Base-by-base conservation (phyloP, 2,329 filamentous ascomycete species). In the Aaosphaeria pasadenensis region DNA sequence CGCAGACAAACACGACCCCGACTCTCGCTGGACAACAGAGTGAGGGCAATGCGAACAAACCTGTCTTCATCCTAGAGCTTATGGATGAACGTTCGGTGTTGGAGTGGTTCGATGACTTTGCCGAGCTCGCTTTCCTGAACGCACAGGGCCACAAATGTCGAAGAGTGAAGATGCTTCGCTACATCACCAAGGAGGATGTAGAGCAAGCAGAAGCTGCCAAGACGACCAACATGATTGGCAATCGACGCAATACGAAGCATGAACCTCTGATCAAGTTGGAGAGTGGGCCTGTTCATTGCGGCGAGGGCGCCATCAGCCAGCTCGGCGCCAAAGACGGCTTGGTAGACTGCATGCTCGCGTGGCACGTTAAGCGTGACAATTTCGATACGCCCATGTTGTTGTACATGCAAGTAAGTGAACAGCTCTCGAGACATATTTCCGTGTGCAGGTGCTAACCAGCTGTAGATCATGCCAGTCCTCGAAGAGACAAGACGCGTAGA, bases 321-420 rank as follows among this genome's bases (percentile, higher is more conserved):
- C 80, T 96, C 11, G 89, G 82, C 0, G 78, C 89, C 63, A 87
- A 84, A 66, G 91, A 95, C 63, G 92, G 91, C 46, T 91, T 94
- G 72, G 88, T 97, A 48, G 89, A 95, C 67, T 96, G 91, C 75
- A 91, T 88, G 62, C 96, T 95, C 73, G 95, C 89, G 75, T 97
- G 92, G 91, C 92, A 89, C 54, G 91, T 97, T 53, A 96, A 96
- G 75, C 81, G 92, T 54, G 94, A 99, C 71, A 89, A 94, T 38
- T 97, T 97, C 74, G 92, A 97, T 74, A 96, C 97, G 71, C 94
- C 94, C 24, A 96, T 96, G 90, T 79, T 97, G 75, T 95, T 97
- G 71, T 89, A 96, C 64, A 92, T 97, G 77, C 96, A 96, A 75
- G 94, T 96, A 71, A 86, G 91, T 86, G 6, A 30, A 41, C 39